These are phyloP conservation scores for Fragilaria crotonensis DNA, from an alignment of 108 stramenopile genomes.

Conservation along the genomic window DNA sequence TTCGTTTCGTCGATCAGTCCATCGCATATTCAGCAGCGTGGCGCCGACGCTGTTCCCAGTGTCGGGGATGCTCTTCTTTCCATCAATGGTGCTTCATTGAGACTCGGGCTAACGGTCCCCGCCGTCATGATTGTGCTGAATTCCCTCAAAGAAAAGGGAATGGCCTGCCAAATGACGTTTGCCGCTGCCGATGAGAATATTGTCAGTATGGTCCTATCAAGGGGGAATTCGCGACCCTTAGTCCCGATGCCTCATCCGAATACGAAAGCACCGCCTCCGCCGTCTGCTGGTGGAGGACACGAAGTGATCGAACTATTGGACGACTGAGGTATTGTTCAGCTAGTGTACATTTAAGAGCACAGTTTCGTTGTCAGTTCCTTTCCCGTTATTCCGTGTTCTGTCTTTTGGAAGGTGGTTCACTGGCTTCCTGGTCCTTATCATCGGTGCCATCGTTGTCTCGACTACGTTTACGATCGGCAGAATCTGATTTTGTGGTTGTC, in stretches of 20 bases:
- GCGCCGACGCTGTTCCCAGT: constrained; percentile 1
- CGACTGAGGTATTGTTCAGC: not conserved
- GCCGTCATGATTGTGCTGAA: not conserved
- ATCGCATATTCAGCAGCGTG: not conserved
- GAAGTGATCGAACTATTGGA: not conserved
- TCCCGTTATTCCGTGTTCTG: not conserved
- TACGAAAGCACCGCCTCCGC: not conserved
- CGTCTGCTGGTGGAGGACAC: too few species aligned
- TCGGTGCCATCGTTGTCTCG: not conserved
- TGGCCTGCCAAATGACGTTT: not conserved
- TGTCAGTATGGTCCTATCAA: too few species aligned
- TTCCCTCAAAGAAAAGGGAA: not conserved
- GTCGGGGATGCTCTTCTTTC: constrained; percentile 24
- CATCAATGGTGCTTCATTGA: constrained; percentile 21
- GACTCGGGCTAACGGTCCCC: not conserved
- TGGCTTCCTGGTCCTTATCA: not conserved
- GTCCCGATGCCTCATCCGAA: not conserved
- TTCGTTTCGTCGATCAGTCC: not conserved
- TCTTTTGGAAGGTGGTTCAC: not conserved
- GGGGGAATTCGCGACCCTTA: too few species aligned
- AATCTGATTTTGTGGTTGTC: too few species aligned
- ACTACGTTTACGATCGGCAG: too few species aligned
- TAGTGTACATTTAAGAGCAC: not conserved
- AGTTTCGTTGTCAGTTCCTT: too few species aligned
- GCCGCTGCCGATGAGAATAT: not conserved